Evolutionary conservation across 176 grass and related monocot species (phyloP), one percentile per base, ranked within the genome.

Genomic region (Avena atlantica): DNA sequence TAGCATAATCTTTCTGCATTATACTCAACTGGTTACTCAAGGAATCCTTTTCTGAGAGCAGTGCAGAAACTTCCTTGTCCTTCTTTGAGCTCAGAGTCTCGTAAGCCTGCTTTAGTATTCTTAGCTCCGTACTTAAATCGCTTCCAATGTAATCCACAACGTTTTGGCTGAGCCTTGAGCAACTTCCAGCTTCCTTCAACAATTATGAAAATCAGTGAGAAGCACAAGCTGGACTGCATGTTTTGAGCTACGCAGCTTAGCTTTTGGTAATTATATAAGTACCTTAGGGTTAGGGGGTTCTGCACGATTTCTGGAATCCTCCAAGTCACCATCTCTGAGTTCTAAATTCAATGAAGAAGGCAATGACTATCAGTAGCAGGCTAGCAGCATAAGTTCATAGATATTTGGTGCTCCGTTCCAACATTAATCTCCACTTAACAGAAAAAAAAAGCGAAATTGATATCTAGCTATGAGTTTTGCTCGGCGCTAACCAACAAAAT

Each of bases 1-100:
- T 83, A 1, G 0, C 20, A 2, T 88, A 94, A 1, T 91, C 87
- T 31, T 72, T 57, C 27, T 92, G 88, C 90, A 90, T 84, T 36
- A 74, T 82, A 13, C 86, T 90, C 11, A 81, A 74, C 80, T 92
- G 90, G 19, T 95, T 92, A 88, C 86, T 84, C 13, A 81, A 62
- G 87, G 90, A 92, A 67, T 70, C 79, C 2, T 82, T 90, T 74
- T 90, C 90, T 78, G 85, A 62, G 12, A 65, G 16, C 78, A 95
- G 19, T 23, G 88, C 75, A 63, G 62, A 90, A 20, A 92, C 58
- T 62, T 90, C 88, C 24, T 31, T 57, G 5, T 95, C 86, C 80
- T 92, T 95, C 23, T 84, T 76, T 25, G 79, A 88, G 56, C 59
- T 86, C 77, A 90, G 29, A 5, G 29, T 76, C 42, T 83, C 83